A percentile compares a stretch with the other conserved stretches of the same genome.
Conservation (phyloP, 129 eudicot species). For the Pittosporum tobira region DNA sequence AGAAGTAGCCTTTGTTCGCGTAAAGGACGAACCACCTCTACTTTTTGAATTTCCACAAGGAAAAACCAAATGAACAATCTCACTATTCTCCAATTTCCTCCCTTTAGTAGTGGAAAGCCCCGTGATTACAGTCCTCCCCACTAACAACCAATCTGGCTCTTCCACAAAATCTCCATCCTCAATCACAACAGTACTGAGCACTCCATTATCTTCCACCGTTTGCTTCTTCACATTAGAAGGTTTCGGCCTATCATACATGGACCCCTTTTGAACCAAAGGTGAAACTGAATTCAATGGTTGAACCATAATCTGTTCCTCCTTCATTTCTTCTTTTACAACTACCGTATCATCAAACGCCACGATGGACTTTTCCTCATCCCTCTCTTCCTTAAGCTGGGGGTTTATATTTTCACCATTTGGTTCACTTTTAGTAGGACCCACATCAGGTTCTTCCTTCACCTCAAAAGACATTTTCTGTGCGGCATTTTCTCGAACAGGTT, state of each 20-base stretch:
- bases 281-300: slow-evolving; percentile 33
- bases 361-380: neutral
- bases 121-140: slow-evolving; percentile 44
- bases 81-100: slow-evolving; percentile 65
- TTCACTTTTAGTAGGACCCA: neutral
- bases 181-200: slow-evolving; percentile 31
- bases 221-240: slow-evolving; percentile 3
- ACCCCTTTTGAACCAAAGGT: slow-evolving; percentile 4
- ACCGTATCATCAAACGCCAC: neutral
- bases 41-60: slow-evolving; percentile 20
- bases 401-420: neutral
- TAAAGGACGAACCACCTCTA: slow-evolving; percentile 17
- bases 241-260: slow-evolving; percentile 8
- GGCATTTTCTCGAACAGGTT: neutral
- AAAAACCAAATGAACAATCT: slow-evolving; percentile 66
- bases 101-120: slow-evolving; percentile 72
- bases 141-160: slow-evolving; percentile 66
- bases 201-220: slow-evolving; percentile 17
- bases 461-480: slow-evolving; percentile 14
- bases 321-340: neutral
- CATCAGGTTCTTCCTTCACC: slow-evolving; percentile 15
- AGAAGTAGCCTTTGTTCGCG: slow-evolving; percentile 23
- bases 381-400: slow-evolving; percentile 3
- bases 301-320: slow-evolving; percentile 14
- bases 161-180: slow-evolving; percentile 66